Conservation (phyloP, 306 rosid species). For the Dalbergia cultrata region DNA sequence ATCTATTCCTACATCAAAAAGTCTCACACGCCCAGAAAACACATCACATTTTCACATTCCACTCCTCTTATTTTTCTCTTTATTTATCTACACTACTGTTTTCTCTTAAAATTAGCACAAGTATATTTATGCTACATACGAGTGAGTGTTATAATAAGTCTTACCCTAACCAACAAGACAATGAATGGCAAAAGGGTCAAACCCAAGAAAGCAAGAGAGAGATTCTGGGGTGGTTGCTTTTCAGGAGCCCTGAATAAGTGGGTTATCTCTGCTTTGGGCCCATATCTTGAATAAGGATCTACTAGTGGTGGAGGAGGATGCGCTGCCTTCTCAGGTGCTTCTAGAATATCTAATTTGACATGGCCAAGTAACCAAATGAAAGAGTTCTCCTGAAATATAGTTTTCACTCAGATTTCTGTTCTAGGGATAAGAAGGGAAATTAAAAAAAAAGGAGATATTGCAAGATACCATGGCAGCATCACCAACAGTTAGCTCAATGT, state of each 20-base stretch:
- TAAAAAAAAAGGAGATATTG: conserved; percentile 8
- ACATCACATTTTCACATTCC: conserved; percentile 12
- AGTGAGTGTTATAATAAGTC: conserved; percentile 48
- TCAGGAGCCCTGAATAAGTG: conserved; percentile 94
- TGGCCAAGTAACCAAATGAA: conserved; percentile 76
- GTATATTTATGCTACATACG: conserved; percentile 7
- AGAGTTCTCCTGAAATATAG: conserved; percentile 87
- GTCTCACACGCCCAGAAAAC: conserved; percentile 16
- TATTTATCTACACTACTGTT: background rate
- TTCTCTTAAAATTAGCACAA: conserved; percentile 5
- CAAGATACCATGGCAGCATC: conserved; percentile 88
- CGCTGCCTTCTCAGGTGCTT: conserved; percentile 91
- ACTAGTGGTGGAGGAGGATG: conserved; percentile 79
- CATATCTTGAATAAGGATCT: conserved; percentile 81
- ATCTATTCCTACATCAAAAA: too few relatives aligned
- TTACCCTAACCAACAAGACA: conserved; percentile 92
- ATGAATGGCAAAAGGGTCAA: conserved; percentile 76
- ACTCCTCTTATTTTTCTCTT: conserved; percentile 7
- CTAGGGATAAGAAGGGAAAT: background rate
- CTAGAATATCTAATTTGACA: conserved; percentile 90
- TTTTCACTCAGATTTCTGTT: conserved; percentile 36
- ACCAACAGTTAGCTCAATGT: conserved; percentile 86
- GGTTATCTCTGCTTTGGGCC: conserved; percentile 86
- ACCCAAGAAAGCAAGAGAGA: conserved; percentile 88
- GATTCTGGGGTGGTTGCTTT: conserved; percentile 83